These are phyloP conservation scores for Tanacetum coccineum DNA, from an alignment of 129 eudicot species.

Conservation along the genomic window DNA sequence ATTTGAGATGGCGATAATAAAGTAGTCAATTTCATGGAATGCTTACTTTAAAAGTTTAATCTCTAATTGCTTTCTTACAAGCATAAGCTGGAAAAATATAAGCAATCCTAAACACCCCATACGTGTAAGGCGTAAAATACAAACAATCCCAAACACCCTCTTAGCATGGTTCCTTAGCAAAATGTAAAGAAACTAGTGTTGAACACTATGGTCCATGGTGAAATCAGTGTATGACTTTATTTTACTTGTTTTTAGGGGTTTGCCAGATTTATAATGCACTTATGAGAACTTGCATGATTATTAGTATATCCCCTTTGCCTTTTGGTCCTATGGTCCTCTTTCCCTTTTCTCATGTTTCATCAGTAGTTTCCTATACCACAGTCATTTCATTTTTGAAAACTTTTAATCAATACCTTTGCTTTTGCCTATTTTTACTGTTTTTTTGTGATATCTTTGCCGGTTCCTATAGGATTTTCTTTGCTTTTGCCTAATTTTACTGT, in stretches of 20 bases:
- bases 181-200: conserved; percentile 4
- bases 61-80: too few species aligned
- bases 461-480: background rate
- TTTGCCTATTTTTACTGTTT: background rate
- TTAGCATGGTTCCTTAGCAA: background rate
- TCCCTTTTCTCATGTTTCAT: conserved; percentile 8
- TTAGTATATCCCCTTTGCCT: conserved; percentile 1
- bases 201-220: conserved; percentile 2
- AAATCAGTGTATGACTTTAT: conserved; percentile 9
- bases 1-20: too few species aligned
- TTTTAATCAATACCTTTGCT: conserved; percentile 8
- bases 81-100: too few species aligned
- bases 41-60: too few species aligned
- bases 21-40: too few species aligned
- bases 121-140: too few species aligned
- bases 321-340: conserved; percentile 22
- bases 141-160: too few species aligned
- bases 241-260: conserved; percentile 21
- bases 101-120: too few species aligned
- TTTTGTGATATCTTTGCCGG: background rate
- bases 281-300: conserved; percentile 24
- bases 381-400: background rate
- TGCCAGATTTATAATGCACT: conserved; percentile 34
- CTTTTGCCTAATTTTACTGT: background rate
- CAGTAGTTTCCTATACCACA: too few species aligned